A percentile compares a stretch with the other conserved stretches of the same genome.
Conservation (phyloP, 2,329 filamentous ascomycete species). For the Aspergillus pseudoviridinutans region DNA sequence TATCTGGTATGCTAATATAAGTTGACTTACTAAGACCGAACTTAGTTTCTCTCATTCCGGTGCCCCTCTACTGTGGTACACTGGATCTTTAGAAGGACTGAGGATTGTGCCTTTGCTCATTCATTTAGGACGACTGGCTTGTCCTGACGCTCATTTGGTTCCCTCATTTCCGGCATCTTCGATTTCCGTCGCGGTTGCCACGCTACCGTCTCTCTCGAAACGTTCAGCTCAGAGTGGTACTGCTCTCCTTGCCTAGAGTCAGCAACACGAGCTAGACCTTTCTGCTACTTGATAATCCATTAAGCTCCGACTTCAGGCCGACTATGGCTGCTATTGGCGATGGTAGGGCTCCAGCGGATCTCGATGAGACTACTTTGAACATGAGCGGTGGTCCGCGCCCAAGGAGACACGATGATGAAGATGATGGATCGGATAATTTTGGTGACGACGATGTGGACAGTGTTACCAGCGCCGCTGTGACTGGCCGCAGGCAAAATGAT, state of each 20-base stretch:
- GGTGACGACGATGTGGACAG: slow-evolving; percentile 77
- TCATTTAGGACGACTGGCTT: slow-evolving; percentile 20
- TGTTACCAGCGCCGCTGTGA: slow-evolving; percentile 75
- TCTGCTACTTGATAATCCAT: slow-evolving; percentile 79
- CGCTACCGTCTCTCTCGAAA: background rate
- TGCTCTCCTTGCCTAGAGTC: background rate
- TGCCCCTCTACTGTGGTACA: slow-evolving; percentile 32
- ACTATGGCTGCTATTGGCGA: slow-evolving; percentile 78
- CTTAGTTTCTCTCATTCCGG: slow-evolving; percentile 19
- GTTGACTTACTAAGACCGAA: slow-evolving; percentile 8
- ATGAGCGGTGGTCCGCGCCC: slow-evolving; percentile 57
- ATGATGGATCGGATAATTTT: slow-evolving; percentile 78
- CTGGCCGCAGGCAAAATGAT: slow-evolving; percentile 62
- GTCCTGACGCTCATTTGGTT: slow-evolving; percentile 25
- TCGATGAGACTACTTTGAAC: slow-evolving; percentile 76
- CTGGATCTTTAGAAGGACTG: slow-evolving; percentile 15
- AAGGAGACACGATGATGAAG: slow-evolving; percentile 79
- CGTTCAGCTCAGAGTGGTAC: background rate
- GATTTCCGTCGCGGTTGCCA: slow-evolving; percentile 3
- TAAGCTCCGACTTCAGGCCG: slow-evolving; percentile 76
- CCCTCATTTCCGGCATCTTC: background rate
- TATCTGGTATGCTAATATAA: background rate
- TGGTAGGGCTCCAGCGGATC: slow-evolving; percentile 69
- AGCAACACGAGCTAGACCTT: slow-evolving; percentile 33
- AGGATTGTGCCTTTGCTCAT: slow-evolving; percentile 3